Conservation (phyloP, 2,329 filamentous ascomycete species). For the Daldinia sp. region DNA sequence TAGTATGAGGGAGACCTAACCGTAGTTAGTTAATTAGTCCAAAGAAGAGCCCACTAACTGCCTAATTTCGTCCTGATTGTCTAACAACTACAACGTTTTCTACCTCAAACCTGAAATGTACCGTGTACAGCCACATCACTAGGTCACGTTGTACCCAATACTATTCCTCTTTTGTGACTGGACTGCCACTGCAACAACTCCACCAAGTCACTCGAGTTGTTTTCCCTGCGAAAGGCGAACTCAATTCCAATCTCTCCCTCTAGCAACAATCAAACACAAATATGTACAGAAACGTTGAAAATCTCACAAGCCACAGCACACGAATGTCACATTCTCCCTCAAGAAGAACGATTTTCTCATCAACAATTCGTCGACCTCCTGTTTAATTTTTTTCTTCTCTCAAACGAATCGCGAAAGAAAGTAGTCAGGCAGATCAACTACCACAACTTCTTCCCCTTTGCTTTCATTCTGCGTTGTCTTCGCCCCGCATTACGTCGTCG, state of each 20-base stretch:
- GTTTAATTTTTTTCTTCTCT: too few relatives aligned
- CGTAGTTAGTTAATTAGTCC: too few relatives aligned
- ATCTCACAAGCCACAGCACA: constrained; percentile 14
- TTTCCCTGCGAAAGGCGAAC: not conserved
- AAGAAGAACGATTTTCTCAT: constrained; percentile 8
- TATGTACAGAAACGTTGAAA: constrained; percentile 36
- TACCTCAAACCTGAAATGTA: not conserved
- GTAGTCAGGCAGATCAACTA: not conserved
- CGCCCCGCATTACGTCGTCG: constrained; percentile 35
- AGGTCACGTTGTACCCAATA: not conserved
- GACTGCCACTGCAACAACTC: not conserved
- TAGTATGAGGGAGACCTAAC: too few relatives aligned
- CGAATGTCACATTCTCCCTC: constrained; percentile 15
- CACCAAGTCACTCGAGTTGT: not conserved
- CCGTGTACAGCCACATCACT: constrained; percentile 5
- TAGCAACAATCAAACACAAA: constrained; percentile 39
- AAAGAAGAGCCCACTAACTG: too few relatives aligned
- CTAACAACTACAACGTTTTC: not conserved
- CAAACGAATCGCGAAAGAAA: not conserved
- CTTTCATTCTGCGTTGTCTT: constrained; percentile 18
- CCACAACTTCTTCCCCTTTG: constrained; percentile 6
- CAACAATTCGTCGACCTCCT: constrained; percentile 29
- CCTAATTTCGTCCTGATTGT: not conserved
- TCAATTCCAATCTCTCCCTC: constrained; percentile 23
- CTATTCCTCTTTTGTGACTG: not conserved